phyloP scores from a whole-genome alignment of 2,329 filamentous ascomycete genomes.

The Massarina eburnea region DNA sequence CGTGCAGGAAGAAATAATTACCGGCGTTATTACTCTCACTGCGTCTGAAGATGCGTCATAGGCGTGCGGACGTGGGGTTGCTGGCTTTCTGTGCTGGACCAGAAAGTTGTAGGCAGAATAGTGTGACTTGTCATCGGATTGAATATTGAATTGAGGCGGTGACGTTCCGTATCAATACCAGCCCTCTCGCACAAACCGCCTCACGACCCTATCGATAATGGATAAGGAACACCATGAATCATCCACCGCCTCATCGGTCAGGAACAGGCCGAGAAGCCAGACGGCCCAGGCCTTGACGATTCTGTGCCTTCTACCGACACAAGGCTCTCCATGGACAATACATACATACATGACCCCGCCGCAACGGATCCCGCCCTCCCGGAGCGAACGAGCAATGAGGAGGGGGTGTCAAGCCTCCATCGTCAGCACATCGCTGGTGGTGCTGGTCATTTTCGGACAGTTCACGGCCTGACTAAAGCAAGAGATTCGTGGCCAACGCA shows the following conservation, averaged over 20 bases:
- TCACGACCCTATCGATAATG: conserved; percentile 13
- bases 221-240: conserved; percentile 3
- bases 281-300: conserved; percentile 11
- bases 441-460: conserved; percentile 12
- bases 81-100: not conserved
- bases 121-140: not conserved
- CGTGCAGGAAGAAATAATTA: conserved; percentile 11
- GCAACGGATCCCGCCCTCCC: conserved; percentile 40
- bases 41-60: conserved; percentile 7
- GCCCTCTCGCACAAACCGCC: conserved; percentile 13
- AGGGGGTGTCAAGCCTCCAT: conserved; percentile 13
- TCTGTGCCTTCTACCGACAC: conserved; percentile 19
- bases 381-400: conserved; percentile 28
- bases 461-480: conserved; percentile 16
- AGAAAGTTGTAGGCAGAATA: too few species aligned
- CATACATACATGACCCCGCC: conserved; percentile 30
- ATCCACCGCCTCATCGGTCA: conserved; percentile 4
- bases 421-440: conserved; percentile 17
- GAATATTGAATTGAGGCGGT: not conserved
- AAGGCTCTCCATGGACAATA: too few species aligned
- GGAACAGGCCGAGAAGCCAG: conserved; percentile 11
- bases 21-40: conserved; percentile 9
- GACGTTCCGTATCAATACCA: conserved; percentile 7
- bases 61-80: not conserved
- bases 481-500: conserved; percentile 29